Conservation (phyloP, 1,139 yeast genomes). For the Saccharomyces uvarum region DNA sequence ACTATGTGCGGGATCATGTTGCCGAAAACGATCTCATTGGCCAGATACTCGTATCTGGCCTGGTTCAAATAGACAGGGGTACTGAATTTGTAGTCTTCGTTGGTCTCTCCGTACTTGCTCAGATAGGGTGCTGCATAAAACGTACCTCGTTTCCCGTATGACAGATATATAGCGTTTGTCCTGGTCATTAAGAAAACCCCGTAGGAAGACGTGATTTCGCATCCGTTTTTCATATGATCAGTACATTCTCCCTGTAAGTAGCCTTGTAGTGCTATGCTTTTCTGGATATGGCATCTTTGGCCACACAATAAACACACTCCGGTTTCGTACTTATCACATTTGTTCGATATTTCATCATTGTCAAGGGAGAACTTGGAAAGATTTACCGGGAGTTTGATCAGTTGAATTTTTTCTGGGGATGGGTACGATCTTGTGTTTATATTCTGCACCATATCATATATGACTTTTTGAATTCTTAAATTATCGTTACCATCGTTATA, state of each 20-base stretch:
- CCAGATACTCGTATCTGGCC: constrained; percentile 59
- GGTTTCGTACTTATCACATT: constrained; percentile 46
- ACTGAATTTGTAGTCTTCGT: constrained; percentile 64
- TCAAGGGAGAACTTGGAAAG: constrained; percentile 57
- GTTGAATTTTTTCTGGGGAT: constrained; percentile 54
- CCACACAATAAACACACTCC: constrained; percentile 87
- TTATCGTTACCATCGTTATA: not conserved
- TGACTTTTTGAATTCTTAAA: not conserved
- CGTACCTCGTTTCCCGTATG: constrained; percentile 63
- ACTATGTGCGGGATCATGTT: constrained; percentile 73
- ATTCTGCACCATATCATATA: not conserved
- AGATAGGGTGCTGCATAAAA: constrained; percentile 79
- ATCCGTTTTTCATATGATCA: constrained; percentile 53
- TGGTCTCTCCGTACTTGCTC: constrained; percentile 81
- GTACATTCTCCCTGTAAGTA: constrained; percentile 57
- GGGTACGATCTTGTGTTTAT: constrained; percentile 3
- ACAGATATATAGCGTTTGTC: constrained; percentile 56
- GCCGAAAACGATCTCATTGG: constrained; percentile 64
- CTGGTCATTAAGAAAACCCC: constrained; percentile 79
- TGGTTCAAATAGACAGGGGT: constrained; percentile 63
- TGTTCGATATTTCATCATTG: constrained; percentile 7
- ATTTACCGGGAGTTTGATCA: constrained; percentile 57
- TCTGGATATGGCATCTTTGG: constrained; percentile 58
- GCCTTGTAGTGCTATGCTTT: constrained; percentile 36
- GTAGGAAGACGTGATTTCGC: constrained; percentile 47